Evolutionary conservation across 768 basidiomycete genomes (phyloP), one percentile per base, ranked within the genome.

Genomic region (Suillus clintonianus): DNA sequence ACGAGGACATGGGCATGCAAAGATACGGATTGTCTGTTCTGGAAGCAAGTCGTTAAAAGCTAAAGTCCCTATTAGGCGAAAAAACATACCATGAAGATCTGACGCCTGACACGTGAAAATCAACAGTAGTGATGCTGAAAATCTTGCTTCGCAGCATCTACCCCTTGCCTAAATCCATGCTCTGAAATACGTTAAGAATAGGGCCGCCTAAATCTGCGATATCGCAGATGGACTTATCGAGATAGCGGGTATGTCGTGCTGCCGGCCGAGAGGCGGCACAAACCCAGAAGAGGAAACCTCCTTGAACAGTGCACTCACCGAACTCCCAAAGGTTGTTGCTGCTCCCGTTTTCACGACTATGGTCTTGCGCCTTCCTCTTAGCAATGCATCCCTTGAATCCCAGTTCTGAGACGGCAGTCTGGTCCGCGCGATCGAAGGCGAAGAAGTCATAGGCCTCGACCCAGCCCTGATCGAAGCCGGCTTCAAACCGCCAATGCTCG

Each of bases 391-490:
- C 81, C 64, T 80, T 78, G 72, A 90, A 92, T 34, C 90, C 92
- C 3, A 92, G 71, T 72, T 90, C 86, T 32, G 80, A 81, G 10
- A 83, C 77, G 15, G 74, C 68, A 41, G 64, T 68, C 39, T 59
- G 62, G 24, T 54, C 65, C 17, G 69, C 60, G 36, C 64, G 60
- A 39, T 57, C 60, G 62, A 75, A 65, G 42, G 68, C 17, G 55
- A 90, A 79, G 77, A 92, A 92, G 39, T 70, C 59, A 69, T 85
- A 85, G 0, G 85, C 85, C 63, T 89, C 90, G 30, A 87, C 85
- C 92, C 92, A 94, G 1, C 92, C 92, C 59, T 80, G 76, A 2
- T 78, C 41, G 67, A 87, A 93, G 2, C 91, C 92, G 2, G 85
- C 80, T 30, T 76, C 80, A 69, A 93, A 93, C 5, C 89, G 82